Evolutionary conservation across 148 eudicot genomes (phyloP).

Genomic region (Dysphania ambrosioides): DNA sequence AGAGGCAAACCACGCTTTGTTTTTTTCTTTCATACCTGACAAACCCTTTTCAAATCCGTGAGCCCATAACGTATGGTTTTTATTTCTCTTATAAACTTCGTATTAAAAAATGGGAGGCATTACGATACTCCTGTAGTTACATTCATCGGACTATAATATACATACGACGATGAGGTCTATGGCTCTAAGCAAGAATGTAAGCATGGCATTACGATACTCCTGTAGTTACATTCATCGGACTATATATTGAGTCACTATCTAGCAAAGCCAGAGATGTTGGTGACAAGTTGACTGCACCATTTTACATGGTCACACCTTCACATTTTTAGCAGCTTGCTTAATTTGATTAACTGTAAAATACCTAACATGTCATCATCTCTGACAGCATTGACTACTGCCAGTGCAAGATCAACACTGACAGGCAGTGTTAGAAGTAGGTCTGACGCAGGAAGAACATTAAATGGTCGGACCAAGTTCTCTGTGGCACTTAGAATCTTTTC

Average conservation of each 20-base stretch:
- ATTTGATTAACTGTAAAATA: constrained; percentile 79
- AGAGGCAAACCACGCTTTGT: no score
- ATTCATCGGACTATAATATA: not conserved
- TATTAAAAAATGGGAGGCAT: no score
- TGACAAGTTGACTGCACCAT: not conserved
- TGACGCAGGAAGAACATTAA: constrained; percentile 77
- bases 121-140: not conserved
- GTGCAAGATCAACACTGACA: constrained; percentile 80
- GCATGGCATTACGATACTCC: not conserved
- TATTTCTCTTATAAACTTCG: no score
- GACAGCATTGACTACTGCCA: constrained; percentile 71
- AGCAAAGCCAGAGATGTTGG: not conserved
- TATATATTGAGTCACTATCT: not conserved
- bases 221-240: not conserved
- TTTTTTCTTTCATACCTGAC: no score
- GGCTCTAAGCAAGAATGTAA: not conserved
- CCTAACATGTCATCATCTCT: constrained; percentile 86
- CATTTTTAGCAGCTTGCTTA: constrained; percentile 78
- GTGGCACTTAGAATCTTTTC: constrained; percentile 64
- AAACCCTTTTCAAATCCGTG: no score
- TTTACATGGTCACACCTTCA: constrained; percentile 39
- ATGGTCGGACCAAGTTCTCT: constrained; percentile 61
- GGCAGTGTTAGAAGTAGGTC: constrained; percentile 91
- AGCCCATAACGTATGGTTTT: no score
- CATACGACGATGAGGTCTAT: not conserved